Percentiles rank a stretch among this genome's conserved stretches.
phyloP scores from a whole-genome alignment of 768 basidiomycete genomes.

The Leccinum subtestaceum region DNA sequence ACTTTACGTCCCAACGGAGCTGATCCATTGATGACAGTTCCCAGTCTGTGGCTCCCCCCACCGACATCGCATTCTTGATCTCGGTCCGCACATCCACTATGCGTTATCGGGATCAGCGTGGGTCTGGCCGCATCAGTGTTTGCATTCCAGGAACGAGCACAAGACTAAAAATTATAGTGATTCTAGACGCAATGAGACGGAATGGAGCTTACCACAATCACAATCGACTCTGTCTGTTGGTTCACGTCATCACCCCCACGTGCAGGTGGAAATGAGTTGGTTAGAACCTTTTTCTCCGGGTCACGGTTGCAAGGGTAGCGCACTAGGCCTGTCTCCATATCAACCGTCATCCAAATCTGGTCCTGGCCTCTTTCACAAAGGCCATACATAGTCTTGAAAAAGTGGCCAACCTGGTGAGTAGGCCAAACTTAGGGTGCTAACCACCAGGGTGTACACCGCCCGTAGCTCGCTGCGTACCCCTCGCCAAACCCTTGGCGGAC shows the following conservation, averaged over 20 bases:
- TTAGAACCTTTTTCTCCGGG: too few relatives aligned
- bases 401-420: too few relatives aligned
- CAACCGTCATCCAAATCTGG: too few relatives aligned
- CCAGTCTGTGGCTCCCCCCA: neutral
- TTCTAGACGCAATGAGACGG: neutral
- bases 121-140: neutral
- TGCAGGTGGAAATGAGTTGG: neutral
- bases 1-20: neutral
- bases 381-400: too few relatives aligned
- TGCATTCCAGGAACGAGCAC: neutral
- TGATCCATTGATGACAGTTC: neutral
- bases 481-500: neutral
- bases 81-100: neutral
- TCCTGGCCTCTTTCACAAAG: neutral
- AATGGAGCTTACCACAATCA: neutral
- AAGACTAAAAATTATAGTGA: neutral
- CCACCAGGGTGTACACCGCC: neutral
- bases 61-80: neutral
- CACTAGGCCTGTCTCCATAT: too few relatives aligned
- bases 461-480: neutral
- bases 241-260: neutral
- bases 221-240: neutral
- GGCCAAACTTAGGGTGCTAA: neutral
- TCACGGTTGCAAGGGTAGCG: too few relatives aligned
- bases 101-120: neutral